phyloP scores from a whole-genome alignment of 495 filamentous ascomycete species.

The Parachaetomium inaequale region DNA sequence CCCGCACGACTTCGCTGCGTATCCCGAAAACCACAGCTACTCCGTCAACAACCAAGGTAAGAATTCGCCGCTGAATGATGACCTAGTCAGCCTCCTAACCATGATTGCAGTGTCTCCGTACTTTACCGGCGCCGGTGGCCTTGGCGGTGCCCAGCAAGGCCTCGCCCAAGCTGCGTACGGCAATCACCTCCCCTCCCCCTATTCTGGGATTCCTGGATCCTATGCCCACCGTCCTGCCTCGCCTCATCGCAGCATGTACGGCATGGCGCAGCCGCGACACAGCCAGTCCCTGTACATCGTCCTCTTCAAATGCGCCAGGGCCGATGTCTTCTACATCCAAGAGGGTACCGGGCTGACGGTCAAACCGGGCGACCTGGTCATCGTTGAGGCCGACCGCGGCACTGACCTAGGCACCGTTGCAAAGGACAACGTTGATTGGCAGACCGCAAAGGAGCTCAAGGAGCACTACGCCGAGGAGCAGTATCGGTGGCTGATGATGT shows the following conservation, averaged over 20 bases:
- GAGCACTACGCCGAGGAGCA: constrained; percentile 89
- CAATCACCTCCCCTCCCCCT: constrained; percentile 40
- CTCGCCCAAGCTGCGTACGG: constrained; percentile 39
- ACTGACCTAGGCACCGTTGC: constrained; percentile 94
- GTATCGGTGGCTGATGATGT: constrained; percentile 96
- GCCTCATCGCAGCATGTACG: constrained; percentile 59
- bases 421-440: constrained; percentile 75
- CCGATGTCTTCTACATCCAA: constrained; percentile 94
- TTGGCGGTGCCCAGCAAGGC: constrained; percentile 35
- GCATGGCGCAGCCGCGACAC: constrained; percentile 62
- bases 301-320: constrained; percentile 89
- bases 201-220: constrained; percentile 45
- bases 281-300: constrained; percentile 89
- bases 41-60: constrained; percentile 36
- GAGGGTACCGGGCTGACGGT: constrained; percentile 90
- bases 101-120: constrained; percentile 45
- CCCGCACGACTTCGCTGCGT: constrained; percentile 38
- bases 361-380: constrained; percentile 87
- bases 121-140: constrained; percentile 39
- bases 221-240: constrained; percentile 55
- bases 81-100: constrained; percentile 23
- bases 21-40: constrained; percentile 35
- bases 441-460: constrained; percentile 80
- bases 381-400: constrained; percentile 94
- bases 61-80: background rate